A percentile compares a stretch with the other conserved stretches of the same genome.
Conservation (phyloP, 179 eudicot genomes). For the Beta macrorhiza region DNA sequence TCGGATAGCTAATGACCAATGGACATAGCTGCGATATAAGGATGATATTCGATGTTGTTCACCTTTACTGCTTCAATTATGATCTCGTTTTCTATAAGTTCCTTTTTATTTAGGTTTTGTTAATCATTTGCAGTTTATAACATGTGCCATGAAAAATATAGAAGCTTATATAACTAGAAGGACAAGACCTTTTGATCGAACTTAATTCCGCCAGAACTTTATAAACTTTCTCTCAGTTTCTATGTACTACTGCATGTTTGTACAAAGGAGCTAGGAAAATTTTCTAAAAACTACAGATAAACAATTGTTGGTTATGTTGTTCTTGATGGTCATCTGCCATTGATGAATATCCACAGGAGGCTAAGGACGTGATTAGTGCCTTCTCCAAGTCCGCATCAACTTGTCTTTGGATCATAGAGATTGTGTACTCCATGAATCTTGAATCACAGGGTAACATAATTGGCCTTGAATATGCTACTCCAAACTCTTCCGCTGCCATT, state of each 20-base stretch:
- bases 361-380: conserved; percentile 9
- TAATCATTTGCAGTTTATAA: too few relatives aligned
- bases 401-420: neutral
- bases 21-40: too few relatives aligned
- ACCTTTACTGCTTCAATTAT: too few relatives aligned
- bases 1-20: neutral
- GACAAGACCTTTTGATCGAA: neutral
- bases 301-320: neutral
- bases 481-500: conserved; percentile 26
- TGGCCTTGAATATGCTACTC: conserved; percentile 13
- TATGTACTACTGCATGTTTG: neutral
- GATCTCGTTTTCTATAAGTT: too few relatives aligned
- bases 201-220: neutral
- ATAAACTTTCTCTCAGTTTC: neutral
- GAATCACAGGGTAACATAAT: conserved; percentile 26
- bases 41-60: too few relatives aligned
- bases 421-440: conserved; percentile 12
- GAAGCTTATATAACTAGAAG: too few relatives aligned
- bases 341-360: conserved; percentile 1
- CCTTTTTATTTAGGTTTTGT: too few relatives aligned
- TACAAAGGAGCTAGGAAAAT: neutral
- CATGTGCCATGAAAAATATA: neutral
- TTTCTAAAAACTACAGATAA: conserved; percentile 4
- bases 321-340: neutral
- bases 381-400: conserved; percentile 2